Percentiles rank a stretch among this genome's conserved stretches.
Conservation (phyloP, 1,284 basidiomycete genomes). For the Tetrapyrgos nigripes region DNA sequence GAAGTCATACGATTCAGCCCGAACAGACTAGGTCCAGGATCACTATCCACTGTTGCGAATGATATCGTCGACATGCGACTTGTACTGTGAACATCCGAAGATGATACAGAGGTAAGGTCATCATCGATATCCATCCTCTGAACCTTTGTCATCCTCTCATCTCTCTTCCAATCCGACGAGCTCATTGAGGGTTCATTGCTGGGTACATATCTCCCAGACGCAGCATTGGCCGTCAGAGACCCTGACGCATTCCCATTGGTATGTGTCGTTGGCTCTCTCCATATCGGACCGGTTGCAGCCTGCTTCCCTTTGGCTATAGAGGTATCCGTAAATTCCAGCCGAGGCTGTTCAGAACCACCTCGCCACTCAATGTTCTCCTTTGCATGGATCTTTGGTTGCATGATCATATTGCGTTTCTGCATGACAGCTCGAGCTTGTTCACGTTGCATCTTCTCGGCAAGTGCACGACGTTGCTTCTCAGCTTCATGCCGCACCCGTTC, state of each 20-base stretch:
- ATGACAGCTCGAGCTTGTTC: constrained; percentile 96
- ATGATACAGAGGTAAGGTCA: constrained; percentile 85
- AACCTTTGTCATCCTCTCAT: constrained; percentile 76
- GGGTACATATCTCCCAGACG: constrained; percentile 59
- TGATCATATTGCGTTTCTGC: constrained; percentile 85
- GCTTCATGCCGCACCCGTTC: constrained; percentile 86
- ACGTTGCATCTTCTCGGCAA: constrained; percentile 73
- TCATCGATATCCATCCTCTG: constrained; percentile 86
- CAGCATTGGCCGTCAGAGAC: constrained; percentile 53
- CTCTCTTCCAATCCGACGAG: constrained; percentile 57
- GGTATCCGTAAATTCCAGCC: constrained; percentile 35
- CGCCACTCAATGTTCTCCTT: constrained; percentile 64
- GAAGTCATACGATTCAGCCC: constrained; percentile 79
- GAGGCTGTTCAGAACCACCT: constrained; percentile 40
- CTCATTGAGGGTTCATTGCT: constrained; percentile 34
- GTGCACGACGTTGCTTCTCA: constrained; percentile 85
- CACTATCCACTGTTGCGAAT: constrained; percentile 81
- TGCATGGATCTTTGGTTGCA: constrained; percentile 57
- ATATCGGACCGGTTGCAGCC: constrained; percentile 62
- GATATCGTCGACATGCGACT: constrained; percentile 76
- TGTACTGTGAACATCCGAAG: constrained; percentile 80
- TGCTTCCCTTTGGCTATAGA: constrained; percentile 55
- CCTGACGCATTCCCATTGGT: constrained; percentile 38
- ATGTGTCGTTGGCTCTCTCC: constrained; percentile 52
- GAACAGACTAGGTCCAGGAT: constrained; percentile 82